Conservation (phyloP, 805 yeast genomes). For the Scheffersomyces coipomensis region DNA sequence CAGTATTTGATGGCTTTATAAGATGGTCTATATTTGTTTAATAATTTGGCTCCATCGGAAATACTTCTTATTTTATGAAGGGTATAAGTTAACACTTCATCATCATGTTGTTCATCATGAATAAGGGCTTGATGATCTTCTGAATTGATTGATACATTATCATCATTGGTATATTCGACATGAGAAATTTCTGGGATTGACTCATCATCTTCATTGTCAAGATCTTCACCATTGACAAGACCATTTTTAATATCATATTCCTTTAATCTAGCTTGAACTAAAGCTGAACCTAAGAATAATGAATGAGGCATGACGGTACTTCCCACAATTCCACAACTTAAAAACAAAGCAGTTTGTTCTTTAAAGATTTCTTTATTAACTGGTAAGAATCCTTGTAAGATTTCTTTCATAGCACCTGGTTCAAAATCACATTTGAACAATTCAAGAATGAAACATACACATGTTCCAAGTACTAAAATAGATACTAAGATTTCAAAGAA, state of each 20-base stretch:
- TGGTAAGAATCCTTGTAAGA: slow-evolving; percentile 73
- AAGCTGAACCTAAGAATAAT: slow-evolving; percentile 42
- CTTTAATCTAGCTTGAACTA: slow-evolving; percentile 42
- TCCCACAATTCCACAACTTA: slow-evolving; percentile 46
- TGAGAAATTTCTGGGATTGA: no score
- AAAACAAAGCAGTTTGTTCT: slow-evolving; percentile 38
- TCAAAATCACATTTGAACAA: slow-evolving; percentile 52
- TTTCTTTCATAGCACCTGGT: slow-evolving; percentile 50
- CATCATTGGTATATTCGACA: background rate
- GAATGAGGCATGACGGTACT: slow-evolving; percentile 52
- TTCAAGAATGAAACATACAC: slow-evolving; percentile 71
- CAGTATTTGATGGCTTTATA: slow-evolving; percentile 41
- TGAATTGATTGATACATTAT: background rate
- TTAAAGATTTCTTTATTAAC: slow-evolving; percentile 24
- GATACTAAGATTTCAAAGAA: slow-evolving; percentile 78
- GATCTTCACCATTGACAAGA: slow-evolving; percentile 4
- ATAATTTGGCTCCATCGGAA: slow-evolving; percentile 28
- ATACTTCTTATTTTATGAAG: slow-evolving; percentile 15
- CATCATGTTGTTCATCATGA: background rate
- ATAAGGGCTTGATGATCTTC: no score
- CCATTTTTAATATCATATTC: slow-evolving; percentile 38
- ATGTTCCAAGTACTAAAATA: slow-evolving; percentile 67
- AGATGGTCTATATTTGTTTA: slow-evolving; percentile 38
- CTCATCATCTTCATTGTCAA: background rate
- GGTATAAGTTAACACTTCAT: slow-evolving; percentile 8